Conservation (phyloP, 352 stramenopile species). For the Phytophthora hybrid region DNA sequence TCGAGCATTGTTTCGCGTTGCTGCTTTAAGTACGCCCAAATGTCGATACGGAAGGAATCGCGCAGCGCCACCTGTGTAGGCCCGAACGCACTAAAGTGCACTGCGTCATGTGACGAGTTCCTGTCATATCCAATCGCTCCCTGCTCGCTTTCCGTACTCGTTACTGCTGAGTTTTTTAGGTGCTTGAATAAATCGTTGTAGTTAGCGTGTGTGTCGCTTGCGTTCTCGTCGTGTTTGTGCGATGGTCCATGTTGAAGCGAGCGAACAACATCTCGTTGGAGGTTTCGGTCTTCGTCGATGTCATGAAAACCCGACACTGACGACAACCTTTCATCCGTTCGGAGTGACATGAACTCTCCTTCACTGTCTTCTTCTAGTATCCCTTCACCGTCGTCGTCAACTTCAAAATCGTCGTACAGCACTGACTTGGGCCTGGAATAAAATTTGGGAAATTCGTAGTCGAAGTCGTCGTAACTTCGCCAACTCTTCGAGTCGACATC, state of each 20-base stretch:
- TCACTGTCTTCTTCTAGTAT: conserved; percentile 28
- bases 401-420: conserved; percentile 34
- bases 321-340: conserved; percentile 5
- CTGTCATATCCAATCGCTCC: conserved; percentile 6
- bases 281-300: conserved; percentile 16
- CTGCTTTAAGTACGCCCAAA: conserved; percentile 77
- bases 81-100: conserved; percentile 72
- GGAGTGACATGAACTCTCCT: conserved; percentile 34
- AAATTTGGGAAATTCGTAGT: conserved; percentile 36
- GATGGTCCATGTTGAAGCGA: conserved; percentile 43
- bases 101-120: conserved; percentile 34
- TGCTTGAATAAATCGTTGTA: conserved; percentile 11
- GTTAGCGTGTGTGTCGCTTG: background rate
- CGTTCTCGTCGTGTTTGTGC: background rate
- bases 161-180: background rate
- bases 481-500: conserved; percentile 20
- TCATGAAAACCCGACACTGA: conserved; percentile 27
- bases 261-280: conserved; percentile 54
- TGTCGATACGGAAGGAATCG: conserved; percentile 67
- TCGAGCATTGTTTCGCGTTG: conserved; percentile 74
- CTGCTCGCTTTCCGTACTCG: background rate
- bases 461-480: conserved; percentile 37
- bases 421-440: conserved; percentile 16
- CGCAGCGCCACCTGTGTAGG: conserved; percentile 47
- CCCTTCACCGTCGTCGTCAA: conserved; percentile 13